Conservation (phyloP, 257 asterid species). For the Euphrasia confusa region DNA sequence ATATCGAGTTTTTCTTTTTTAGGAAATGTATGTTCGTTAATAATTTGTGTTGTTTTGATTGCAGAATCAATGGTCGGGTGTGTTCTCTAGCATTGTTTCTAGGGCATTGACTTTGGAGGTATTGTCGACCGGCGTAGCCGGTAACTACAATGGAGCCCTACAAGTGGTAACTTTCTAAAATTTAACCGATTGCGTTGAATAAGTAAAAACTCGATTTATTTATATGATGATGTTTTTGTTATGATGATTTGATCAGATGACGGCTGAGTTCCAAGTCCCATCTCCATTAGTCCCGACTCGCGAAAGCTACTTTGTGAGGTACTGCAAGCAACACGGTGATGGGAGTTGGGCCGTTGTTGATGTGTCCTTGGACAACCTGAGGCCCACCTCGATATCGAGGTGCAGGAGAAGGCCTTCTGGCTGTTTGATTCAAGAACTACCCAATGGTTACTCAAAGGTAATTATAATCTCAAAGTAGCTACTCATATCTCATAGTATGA, state of each 20-base stretch:
- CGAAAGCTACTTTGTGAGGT: slow-evolving; percentile 43
- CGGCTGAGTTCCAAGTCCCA: slow-evolving; percentile 58
- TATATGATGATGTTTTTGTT: neutral
- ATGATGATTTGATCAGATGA: slow-evolving; percentile 31
- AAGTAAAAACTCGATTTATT: no score
- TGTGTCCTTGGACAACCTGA: slow-evolving; percentile 48
- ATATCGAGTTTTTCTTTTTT: neutral
- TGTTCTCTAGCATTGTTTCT: slow-evolving; percentile 47
- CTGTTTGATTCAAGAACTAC: slow-evolving; percentile 54
- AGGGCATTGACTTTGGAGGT: slow-evolving; percentile 43
- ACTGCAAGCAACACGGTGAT: slow-evolving; percentile 45
- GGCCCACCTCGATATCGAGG: slow-evolving; percentile 30
- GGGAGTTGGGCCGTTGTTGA: slow-evolving; percentile 59
- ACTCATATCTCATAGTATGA: no score
- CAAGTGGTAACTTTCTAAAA: slow-evolving; percentile 37
- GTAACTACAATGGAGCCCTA: slow-evolving; percentile 53
- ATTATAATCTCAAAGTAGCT: neutral
- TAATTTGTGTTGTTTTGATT: neutral
- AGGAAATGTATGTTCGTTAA: neutral
- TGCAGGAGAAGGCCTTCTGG: slow-evolving; percentile 59
- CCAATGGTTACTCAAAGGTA: slow-evolving; percentile 63
- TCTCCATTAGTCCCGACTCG: slow-evolving; percentile 56
- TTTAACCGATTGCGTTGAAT: no score
- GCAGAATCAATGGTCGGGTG: slow-evolving; percentile 45
- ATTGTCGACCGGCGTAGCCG: slow-evolving; percentile 56